phyloP scores from a whole-genome alignment of 148 eudicot species.

The Dianthus caryophyllus region DNA sequence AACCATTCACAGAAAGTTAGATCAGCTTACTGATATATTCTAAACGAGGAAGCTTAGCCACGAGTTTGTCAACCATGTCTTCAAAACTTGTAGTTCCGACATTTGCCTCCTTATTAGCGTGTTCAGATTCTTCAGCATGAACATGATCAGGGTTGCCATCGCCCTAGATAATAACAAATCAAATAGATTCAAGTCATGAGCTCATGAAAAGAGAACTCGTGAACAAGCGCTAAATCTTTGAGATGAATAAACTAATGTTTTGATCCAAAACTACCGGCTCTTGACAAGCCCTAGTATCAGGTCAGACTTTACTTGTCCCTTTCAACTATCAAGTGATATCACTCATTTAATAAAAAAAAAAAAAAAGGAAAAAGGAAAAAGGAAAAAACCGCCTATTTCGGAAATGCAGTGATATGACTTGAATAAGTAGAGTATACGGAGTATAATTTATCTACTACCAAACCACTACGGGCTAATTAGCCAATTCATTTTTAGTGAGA shows the following conservation, averaged over 20 bases:
- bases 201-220: not conserved
- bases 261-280: not conserved
- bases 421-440: not conserved
- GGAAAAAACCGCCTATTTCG: too few relatives aligned
- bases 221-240: constrained; percentile 4
- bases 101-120: constrained; percentile 39
- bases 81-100: constrained; percentile 23
- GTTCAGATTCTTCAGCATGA: constrained; percentile 36
- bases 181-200: constrained; percentile 5
- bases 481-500: constrained; percentile 6
- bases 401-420: not conserved
- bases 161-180: constrained; percentile 34
- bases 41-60: constrained; percentile 47
- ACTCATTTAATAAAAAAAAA: too few relatives aligned
- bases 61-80: constrained; percentile 32
- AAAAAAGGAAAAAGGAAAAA: too few relatives aligned
- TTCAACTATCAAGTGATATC: too few relatives aligned
- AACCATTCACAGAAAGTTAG: not conserved
- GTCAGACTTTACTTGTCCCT: too few relatives aligned
- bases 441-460: not conserved
- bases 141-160: constrained; percentile 39
- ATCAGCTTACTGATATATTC: constrained; percentile 49
- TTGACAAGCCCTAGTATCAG: not conserved
- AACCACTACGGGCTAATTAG: not conserved
- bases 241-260: not conserved